phyloP scores from a whole-genome alignment of 371 early-diverging fungal genomes.

The Batrachochytrium dendrobatidis region DNA sequence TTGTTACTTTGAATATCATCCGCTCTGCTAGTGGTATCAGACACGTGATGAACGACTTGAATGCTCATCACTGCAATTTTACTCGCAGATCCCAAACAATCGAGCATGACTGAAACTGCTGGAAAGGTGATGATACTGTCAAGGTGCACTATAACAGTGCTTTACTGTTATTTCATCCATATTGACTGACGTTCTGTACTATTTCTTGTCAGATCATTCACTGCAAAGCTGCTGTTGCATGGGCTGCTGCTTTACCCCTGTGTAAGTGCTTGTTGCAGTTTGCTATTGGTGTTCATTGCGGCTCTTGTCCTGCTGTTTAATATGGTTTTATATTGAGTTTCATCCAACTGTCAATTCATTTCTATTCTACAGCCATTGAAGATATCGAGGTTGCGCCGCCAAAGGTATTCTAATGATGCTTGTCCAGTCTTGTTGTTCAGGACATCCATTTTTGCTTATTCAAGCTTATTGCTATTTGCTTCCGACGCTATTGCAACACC shows the following conservation, averaged over 20 bases:
- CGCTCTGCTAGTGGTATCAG: too few relatives aligned
- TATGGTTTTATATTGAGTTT: background rate
- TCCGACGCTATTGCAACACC: background rate
- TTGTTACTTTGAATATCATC: too few relatives aligned
- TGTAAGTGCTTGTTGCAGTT: conserved; percentile 47
- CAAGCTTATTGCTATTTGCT: background rate
- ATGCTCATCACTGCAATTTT: too few relatives aligned
- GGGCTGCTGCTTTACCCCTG: conserved; percentile 86
- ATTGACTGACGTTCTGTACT: too few relatives aligned
- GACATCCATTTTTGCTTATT: background rate
- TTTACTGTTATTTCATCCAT: too few relatives aligned
- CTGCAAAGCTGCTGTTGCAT: conserved; percentile 93
- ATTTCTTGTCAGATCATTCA: conserved; percentile 63
- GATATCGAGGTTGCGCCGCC: conserved; percentile 89
- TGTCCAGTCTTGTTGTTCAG: background rate
- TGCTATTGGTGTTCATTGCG: background rate
- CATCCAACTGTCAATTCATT: conserved; percentile 4
- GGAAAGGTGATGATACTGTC: too few relatives aligned
- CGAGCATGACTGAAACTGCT: too few relatives aligned
- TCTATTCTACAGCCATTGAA: conserved; percentile 60
- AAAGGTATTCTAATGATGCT: conserved; percentile 30
- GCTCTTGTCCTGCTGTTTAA: background rate
- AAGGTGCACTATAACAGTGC: too few relatives aligned
- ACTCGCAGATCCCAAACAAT: too few relatives aligned
- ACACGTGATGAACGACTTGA: too few relatives aligned